Conservation (phyloP, 108 stramenopile genomes). For the Nitzschia inconspicua region DNA sequence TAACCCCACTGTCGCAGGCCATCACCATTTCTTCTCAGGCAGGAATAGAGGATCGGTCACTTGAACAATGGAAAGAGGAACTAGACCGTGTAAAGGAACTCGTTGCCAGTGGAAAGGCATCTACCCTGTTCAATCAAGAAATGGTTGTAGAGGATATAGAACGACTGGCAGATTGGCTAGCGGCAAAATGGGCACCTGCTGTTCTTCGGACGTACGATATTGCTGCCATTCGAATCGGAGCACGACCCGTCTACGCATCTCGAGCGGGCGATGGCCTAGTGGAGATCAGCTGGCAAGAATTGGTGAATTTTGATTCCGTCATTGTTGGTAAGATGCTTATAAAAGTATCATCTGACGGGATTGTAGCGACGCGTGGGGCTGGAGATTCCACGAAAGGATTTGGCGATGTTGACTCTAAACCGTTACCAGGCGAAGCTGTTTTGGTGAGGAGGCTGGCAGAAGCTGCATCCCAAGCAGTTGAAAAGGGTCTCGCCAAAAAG, state of each 20-base stretch:
- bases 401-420: constrained; percentile 51
- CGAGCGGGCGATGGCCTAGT: constrained; percentile 38
- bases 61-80: constrained; percentile 64
- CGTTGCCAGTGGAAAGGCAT: constrained; percentile 28
- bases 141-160: constrained; percentile 52
- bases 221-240: constrained; percentile 75
- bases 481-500: constrained; percentile 80
- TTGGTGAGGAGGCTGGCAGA: constrained; percentile 69
- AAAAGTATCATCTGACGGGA: constrained; percentile 41
- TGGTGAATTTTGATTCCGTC: constrained; percentile 60
- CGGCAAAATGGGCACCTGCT: constrained; percentile 84
- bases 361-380: constrained; percentile 52
- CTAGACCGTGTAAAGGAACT: constrained; percentile 47
- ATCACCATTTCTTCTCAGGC: constrained; percentile 58
- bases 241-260: constrained; percentile 61
- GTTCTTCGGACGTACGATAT: constrained; percentile 79
- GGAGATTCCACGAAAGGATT: constrained; percentile 67
- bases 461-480: constrained; percentile 75
- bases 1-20: constrained; percentile 26
- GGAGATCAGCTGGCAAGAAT: constrained; percentile 78
- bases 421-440: constrained; percentile 72
- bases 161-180: constrained; percentile 75
- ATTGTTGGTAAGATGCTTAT: constrained; percentile 69
- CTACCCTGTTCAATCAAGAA: constrained; percentile 53
- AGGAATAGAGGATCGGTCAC: constrained; percentile 42